Base-by-base conservation (phyloP, 768 basidiomycete species). In the Pleurotus pulmonarius region DNA sequence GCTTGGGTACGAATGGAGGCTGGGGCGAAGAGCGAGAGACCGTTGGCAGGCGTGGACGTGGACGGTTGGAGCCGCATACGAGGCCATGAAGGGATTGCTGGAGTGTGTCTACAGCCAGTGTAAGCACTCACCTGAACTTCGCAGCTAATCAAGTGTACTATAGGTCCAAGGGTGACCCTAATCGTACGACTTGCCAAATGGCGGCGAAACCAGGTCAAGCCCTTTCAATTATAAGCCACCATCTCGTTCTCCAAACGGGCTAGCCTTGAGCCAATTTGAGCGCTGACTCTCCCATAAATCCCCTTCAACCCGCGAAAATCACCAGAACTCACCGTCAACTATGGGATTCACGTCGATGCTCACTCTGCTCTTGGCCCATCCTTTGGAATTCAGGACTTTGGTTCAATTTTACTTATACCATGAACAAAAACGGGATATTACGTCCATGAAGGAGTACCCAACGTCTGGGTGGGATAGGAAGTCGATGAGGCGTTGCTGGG, bases 401-500 rank as follows among this genome's bases (percentile, higher is more conserved):
- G 62, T 95, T 20, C 90, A 94, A 65, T 98, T 87, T 76, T 83
- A 83, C 63, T 63, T 97, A 34, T 94, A 87, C 73, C 83, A 93
- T 70, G 87, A 93, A 58, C 77, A 81, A 60, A 85, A 85, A 64
- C 85, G 94, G 62, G 91, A 95, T 64, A 90, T 98, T 63, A 85
- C 90, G 44, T 77, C 83, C 1, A 73, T 83, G 56, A 72, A 80
- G 59, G 91, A 98, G 63, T 83, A 89, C 62, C 74, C 80, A 0
- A 85, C 87, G 16, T 90, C 93, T 1, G 92, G 92, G 43, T 98
- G 90, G 86, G 86, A 97, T 73, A 77, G 96, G 56, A 66, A 80
- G 39, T 76, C 83, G 7, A 99, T 99, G 96, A 82, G 85, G 56
- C 78, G 83, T 41, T 98, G 94, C 66, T 98, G 94, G 95, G 75